A percentile compares a stretch with the other conserved stretches of the same genome.
phyloP scores from a whole-genome alignment of 257 asterid species.

The Avicennia marina region DNA sequence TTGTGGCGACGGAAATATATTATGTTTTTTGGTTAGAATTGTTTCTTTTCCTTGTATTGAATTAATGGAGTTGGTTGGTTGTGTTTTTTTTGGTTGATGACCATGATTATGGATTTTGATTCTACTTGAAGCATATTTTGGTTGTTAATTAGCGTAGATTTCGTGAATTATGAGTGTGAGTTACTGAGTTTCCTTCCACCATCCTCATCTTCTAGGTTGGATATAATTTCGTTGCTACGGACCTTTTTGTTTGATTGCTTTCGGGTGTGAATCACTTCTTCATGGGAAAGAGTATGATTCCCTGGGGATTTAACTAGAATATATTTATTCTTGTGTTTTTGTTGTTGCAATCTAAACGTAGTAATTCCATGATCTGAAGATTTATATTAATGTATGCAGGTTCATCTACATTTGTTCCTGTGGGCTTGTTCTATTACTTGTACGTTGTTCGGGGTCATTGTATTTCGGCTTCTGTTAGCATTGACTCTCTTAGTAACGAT shows the following conservation, averaged over 20 bases:
- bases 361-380: slow-evolving; percentile 4
- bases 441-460: neutral
- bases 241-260: neutral
- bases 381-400: neutral
- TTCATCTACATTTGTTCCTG: neutral
- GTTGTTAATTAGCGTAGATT: too few species aligned
- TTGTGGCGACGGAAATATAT: neutral
- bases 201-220: too few species aligned
- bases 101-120: too few species aligned
- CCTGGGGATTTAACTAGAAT: neutral
- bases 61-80: neutral
- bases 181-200: too few species aligned
- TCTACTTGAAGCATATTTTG: too few species aligned
- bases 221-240: too few species aligned
- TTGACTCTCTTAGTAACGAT: neutral
- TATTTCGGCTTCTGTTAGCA: neutral
- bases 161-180: too few species aligned
- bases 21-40: neutral
- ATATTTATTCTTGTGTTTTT: neutral
- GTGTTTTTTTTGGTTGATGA: neutral
- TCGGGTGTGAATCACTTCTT: neutral
- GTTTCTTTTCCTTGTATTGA: neutral
- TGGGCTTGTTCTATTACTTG: neutral
- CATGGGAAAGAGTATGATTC: neutral
- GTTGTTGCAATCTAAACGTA: neutral